These are phyloP conservation scores for Abrus pulchellus DNA, from an alignment of 306 rosid species.

Conservation along the genomic window DNA sequence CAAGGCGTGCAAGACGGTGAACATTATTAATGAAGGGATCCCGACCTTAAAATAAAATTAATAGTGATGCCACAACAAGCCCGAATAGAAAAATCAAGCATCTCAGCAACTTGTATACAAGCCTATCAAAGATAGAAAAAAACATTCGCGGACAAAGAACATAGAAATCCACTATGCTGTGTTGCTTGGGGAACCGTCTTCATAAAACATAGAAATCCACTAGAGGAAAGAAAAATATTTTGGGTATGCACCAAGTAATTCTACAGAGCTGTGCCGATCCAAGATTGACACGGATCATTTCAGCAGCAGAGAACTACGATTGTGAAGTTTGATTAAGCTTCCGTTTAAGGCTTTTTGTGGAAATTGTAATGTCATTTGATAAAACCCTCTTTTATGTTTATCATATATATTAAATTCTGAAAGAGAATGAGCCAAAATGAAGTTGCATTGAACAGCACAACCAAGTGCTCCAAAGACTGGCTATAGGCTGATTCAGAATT, in stretches of 20 bases:
- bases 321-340: conserved; percentile 3
- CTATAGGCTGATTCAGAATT: background rate
- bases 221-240: background rate
- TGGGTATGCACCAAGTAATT: background rate
- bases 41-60: too few relatives aligned
- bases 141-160: background rate
- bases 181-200: background rate
- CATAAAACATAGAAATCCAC: background rate
- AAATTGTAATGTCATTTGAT: background rate
- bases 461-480: conserved; percentile 5
- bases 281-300: background rate
- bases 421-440: background rate
- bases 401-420: background rate
- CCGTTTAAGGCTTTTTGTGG: background rate
- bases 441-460: conserved; percentile 22
- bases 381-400: background rate
- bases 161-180: background rate
- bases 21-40: background rate
- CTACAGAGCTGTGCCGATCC: background rate
- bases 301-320: background rate
- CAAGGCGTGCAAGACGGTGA: background rate
- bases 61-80: too few relatives aligned
- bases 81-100: too few relatives aligned
- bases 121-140: background rate
- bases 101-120: too few relatives aligned